phyloP scores from a whole-genome alignment of 495 filamentous ascomycete genomes.

The Hyaloscypha variabilis region DNA sequence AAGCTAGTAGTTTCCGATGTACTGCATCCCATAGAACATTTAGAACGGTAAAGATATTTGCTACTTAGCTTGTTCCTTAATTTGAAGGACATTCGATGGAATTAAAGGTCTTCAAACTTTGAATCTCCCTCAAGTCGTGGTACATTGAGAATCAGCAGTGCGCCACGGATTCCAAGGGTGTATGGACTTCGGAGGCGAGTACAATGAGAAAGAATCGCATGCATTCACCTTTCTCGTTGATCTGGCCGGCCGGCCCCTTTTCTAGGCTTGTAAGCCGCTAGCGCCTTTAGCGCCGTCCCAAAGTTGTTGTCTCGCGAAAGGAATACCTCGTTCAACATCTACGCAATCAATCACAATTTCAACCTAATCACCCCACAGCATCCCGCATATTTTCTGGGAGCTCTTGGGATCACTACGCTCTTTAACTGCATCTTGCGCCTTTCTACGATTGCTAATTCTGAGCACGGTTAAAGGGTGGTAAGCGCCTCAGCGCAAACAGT shows the following conservation, averaged over 20 bases:
- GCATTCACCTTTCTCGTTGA: background rate
- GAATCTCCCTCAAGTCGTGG: too few relatives aligned
- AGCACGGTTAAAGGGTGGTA: conserved; percentile 18
- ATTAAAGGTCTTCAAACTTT: too few relatives aligned
- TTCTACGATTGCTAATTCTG: conserved; percentile 25
- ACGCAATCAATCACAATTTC: conserved; percentile 24
- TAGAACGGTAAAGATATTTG: too few relatives aligned
- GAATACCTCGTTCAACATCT: conserved; percentile 18
- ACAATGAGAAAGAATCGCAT: too few relatives aligned
- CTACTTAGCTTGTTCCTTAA: too few relatives aligned
- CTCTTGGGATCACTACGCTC: conserved; percentile 22
- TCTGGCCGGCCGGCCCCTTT: background rate
- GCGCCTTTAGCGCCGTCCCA: background rate
- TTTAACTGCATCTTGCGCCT: conserved; percentile 13
- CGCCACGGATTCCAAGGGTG: too few relatives aligned
- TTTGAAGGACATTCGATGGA: too few relatives aligned
- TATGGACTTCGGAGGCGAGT: too few relatives aligned
- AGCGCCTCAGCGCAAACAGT: conserved; percentile 32
- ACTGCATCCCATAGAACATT: too few relatives aligned
- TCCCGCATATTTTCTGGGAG: conserved; percentile 23
- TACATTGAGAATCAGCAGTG: too few relatives aligned
- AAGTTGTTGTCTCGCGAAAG: conserved; percentile 20
- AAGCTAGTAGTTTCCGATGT: too few relatives aligned
- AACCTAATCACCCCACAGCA: conserved; percentile 13
- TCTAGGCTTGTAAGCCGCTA: background rate